Base-by-base conservation (phyloP, 2,329 filamentous ascomycete species). In the Diaporthe sp. region DNA sequence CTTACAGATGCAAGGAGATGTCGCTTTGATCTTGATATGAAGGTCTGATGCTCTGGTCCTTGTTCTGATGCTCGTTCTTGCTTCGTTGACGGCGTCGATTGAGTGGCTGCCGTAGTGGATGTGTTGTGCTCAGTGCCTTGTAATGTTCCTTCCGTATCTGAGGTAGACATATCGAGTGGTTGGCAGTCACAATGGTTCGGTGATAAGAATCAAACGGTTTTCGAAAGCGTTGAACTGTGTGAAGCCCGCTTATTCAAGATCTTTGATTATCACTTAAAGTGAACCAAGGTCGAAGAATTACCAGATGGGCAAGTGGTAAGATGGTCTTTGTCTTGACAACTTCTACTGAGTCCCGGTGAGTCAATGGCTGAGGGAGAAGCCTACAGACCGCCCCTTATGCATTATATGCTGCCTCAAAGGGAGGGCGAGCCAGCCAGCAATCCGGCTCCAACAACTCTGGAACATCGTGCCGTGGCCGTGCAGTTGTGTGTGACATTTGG, bases 1-100 rank as follows among this genome's bases (percentile, higher is more conserved):
- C 82, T 80, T 54, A 89, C 80, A 28, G 75, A 71, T 52, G 78
- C 77, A 38, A 79, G 81, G 45, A 84, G 77, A 38, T 83, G 78
- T 52, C 74, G 45, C 79, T 81, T 82, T 47, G 74, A 42, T 47
- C 64, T 77, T 28, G 77, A 75, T 12, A 75, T 15, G 35, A 76
- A 66, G 42, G 69, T 73, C n/a, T 58, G 64, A 33, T 40, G 50
- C 22, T 40, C 15, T 40, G 55, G 38, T 57, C 22, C 10, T 5
- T 68, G 3, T 15, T 2, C n/a, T 17, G 64, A 12, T 38, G 47
- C 9, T 30, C 10, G 47, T 19, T 68, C n/a, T 12, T 17, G 45
- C 47, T 60, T 33, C 7, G 9, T 33, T 52, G 33, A 30, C 19
- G 69, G n/a, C 15, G 69, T 12, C 2, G 28, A 74, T 33, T 38